A percentile compares a stretch with the other conserved stretches of the same genome.
phyloP scores from a whole-genome alignment of 768 basidiomycete species.

The Pleurotus djamor region DNA sequence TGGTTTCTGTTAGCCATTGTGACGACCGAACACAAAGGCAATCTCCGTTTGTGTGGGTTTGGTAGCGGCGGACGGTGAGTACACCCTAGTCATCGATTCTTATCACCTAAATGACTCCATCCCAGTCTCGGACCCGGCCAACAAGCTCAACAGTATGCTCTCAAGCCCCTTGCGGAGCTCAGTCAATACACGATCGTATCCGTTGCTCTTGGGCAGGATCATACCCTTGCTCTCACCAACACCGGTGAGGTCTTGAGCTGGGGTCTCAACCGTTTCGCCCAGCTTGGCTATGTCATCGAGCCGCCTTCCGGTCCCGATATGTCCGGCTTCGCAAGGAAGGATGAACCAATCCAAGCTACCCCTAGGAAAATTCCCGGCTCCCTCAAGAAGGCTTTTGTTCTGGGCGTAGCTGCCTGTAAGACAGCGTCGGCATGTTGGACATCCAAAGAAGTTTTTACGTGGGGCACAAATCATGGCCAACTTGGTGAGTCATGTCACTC shows the following conservation, averaged over 20 bases:
- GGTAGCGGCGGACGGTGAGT: slow-evolving; percentile 81
- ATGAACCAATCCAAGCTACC: slow-evolving; percentile 73
- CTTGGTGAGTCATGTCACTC: slow-evolving; percentile 51
- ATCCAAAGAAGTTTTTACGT: slow-evolving; percentile 66
- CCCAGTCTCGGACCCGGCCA: slow-evolving; percentile 68
- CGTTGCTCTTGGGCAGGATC: slow-evolving; percentile 91
- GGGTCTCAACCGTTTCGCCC: slow-evolving; percentile 87
- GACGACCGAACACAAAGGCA: slow-evolving; percentile 70
- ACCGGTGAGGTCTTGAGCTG: slow-evolving; percentile 85
- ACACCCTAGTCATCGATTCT: neutral
- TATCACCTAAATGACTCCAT: slow-evolving; percentile 3
- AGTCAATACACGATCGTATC: slow-evolving; percentile 48
- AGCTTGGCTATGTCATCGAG: slow-evolving; percentile 87
- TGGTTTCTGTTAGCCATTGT: slow-evolving; percentile 40
- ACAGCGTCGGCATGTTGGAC: slow-evolving; percentile 92
- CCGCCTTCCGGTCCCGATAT: slow-evolving; percentile 20
- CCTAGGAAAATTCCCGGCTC: slow-evolving; percentile 76
- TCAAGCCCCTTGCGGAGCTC: slow-evolving; percentile 60
- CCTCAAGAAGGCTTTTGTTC: slow-evolving; percentile 74
- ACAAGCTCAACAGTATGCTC: slow-evolving; percentile 72
- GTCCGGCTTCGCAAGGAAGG: slow-evolving; percentile 37
- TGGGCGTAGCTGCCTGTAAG: slow-evolving; percentile 85
- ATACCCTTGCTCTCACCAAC: slow-evolving; percentile 83
- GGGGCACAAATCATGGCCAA: slow-evolving; percentile 94
- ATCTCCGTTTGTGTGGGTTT: slow-evolving; percentile 86